Base-by-base conservation (phyloP, 345 rosid species). In the Eucalyptus pauciflora region DNA sequence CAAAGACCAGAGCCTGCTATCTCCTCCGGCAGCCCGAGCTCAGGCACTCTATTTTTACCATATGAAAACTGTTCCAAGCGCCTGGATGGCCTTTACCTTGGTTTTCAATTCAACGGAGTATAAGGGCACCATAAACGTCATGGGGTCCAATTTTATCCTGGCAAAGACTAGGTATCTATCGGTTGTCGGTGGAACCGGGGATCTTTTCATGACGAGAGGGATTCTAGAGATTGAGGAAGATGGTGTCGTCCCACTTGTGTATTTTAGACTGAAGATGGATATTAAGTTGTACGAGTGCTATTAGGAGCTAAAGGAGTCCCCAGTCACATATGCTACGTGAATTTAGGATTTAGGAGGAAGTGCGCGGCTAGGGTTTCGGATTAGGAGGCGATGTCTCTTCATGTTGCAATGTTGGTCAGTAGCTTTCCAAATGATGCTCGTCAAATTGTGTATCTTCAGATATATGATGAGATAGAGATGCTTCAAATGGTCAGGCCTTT, bases 171-270 rank as follows among this genome's bases (percentile, higher is more conserved):
- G 98, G 83, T 96, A 95, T 87, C 90, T 95, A 13, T 95, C 94
- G 2, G 93, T 95, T 4, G 92, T 95, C 4, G 93, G 97, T 24
- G 96, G 97, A 22, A 95, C 97, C 0, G 95, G 96, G n/a, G 96
- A 96, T 48, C 95, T 96, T 88, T 93, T 95, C 94, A 93, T 95
- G 97, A 91, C 95, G 9, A 89, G 96, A 91, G 95, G 99, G 60
- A 91, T 95, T 29, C 95, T 93, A 18, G 94, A 95, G 4, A 90
- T 94, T 54, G 89, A 83, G 83, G 93, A 94, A 7, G 95, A 93
- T 46, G 51, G 91, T 11, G 27, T 90, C 20, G 92, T 95, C 81
- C 94, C 95, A 27, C 87, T 80, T 29, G 90, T 90, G 60, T 96
- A 96, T 89, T 95, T 95, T 86, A 89, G 96, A 33, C 90, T 94